phyloP scores from a whole-genome alignment of 1,284 basidiomycete species.

The Cryptococcus jaspeensis region DNA sequence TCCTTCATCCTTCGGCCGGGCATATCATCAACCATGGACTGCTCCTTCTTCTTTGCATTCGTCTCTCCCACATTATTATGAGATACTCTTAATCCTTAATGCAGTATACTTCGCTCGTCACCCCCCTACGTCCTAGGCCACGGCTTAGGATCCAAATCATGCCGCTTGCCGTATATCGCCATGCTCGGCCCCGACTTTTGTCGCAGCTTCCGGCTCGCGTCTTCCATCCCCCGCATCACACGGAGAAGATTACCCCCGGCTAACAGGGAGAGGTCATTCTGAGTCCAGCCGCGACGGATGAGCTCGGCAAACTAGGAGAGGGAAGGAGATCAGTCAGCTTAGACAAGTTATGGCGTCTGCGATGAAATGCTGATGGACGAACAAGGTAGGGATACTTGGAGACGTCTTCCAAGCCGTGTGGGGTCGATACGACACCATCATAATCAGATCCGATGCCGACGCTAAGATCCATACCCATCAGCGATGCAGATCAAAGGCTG shows the following conservation, averaged over 20 bases:
- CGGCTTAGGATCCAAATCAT: conserved; percentile 42
- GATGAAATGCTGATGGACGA: conserved; percentile 28
- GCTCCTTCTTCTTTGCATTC: too few relatives aligned
- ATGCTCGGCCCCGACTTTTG: conserved; percentile 54
- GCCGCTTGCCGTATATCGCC: conserved; percentile 51
- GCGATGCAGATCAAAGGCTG: background rate
- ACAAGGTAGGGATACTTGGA: conserved; percentile 70
- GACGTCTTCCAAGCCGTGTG: conserved; percentile 65
- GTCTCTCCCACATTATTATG: too few relatives aligned
- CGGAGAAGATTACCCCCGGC: conserved; percentile 79
- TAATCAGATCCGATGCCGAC: conserved; percentile 69
- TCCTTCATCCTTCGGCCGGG: too few relatives aligned
- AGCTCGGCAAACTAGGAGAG: conserved; percentile 71
- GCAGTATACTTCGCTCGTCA: too few relatives aligned
- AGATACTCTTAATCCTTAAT: too few relatives aligned
- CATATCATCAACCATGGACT: too few relatives aligned
- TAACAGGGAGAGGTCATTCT: conserved; percentile 72
- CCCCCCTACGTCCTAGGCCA: too few relatives aligned
- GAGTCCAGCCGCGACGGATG: conserved; percentile 74
- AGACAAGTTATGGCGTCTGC: too few relatives aligned
- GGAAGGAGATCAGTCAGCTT: background rate
- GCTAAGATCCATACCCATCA: conserved; percentile 27
- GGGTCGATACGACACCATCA: conserved; percentile 65
- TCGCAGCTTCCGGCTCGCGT: conserved; percentile 61
- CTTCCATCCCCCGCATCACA: conserved; percentile 70